phyloP scores from a whole-genome alignment of 805 yeast species.

The Grigorovia humatica region DNA sequence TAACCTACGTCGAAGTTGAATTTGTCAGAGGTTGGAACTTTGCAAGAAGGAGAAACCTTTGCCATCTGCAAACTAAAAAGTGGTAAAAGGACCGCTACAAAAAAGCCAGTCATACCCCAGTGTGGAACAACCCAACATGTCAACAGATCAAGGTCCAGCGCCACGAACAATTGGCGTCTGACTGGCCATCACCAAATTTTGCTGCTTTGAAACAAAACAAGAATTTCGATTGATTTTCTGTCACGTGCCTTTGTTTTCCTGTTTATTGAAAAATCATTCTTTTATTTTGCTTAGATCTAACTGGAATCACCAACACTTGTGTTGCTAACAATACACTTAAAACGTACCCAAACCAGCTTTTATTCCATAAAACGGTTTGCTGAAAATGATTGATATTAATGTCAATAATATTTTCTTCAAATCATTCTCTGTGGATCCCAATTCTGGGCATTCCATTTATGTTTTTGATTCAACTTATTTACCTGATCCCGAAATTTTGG shows the following conservation, averaged over 20 bases:
- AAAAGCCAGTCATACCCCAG: no score
- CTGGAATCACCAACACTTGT: not conserved
- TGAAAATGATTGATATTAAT: conserved; percentile 22
- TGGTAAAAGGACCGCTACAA: no score
- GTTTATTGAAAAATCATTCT: not conserved
- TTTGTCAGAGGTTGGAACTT: no score
- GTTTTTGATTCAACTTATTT: conserved; percentile 76
- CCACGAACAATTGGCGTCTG: no score
- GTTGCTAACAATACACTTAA: not conserved
- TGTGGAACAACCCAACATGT: no score
- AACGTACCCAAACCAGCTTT: not conserved
- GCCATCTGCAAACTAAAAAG: no score
- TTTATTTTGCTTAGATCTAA: not conserved
- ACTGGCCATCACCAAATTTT: not conserved
- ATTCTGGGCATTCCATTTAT: conserved; percentile 58
- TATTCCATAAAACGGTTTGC: not conserved
- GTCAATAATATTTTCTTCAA: conserved; percentile 42
- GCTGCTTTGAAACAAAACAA: not conserved
- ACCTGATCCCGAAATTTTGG: conserved; percentile 45
- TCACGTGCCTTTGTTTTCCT: not conserved
- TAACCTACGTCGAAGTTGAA: no score
- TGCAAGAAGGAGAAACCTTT: no score
- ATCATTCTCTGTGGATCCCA: conserved; percentile 56
- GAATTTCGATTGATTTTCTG: not conserved
- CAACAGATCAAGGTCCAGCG: no score